Base-by-base conservation (phyloP, 495 filamentous ascomycete species). In the Xylaria flabelliformis region DNA sequence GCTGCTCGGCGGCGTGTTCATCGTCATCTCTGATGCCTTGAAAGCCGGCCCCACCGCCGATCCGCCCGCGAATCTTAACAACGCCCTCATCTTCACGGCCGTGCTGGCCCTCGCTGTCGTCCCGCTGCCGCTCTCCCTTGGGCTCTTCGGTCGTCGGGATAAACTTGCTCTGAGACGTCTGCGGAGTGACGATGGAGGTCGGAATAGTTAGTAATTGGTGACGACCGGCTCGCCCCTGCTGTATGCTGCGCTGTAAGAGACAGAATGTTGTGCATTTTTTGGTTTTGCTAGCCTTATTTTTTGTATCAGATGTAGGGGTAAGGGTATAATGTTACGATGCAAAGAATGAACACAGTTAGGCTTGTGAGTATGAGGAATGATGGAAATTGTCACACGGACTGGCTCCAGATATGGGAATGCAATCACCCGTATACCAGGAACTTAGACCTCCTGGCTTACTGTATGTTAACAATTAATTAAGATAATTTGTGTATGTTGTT, bases 21-120 rank as follows among this genome's bases (percentile, higher is more conserved):
- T 98, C 76, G 77, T 99, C 24, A 81, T 93, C 48, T 91, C 92
- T 81, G 92, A 93, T 76, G 93, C 91, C 55, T 82, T 98, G 75
- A 93, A 92, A 81, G 91, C 82, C 10, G 86, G 85, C 0, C 53
- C 34, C 6, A 79, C 75, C 12, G 90, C 83, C 5, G 74, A 80
- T 34, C 93, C 93, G n/a, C 85, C 88, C 26, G 78, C 75, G 13
- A 91, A 92, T 79, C 95, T 97, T 92, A 81, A 83, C 71, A 84
- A 85, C 59, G 90, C 93, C 26, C 82, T 97, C 74, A 86, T 97
- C 41, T 97, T 97, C 75, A 86, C 91, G 39, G 93, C 92, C 3
- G 91, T 94, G 0, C 48, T 97, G 8, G 87, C 89, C 0, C 80
- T 87, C 56, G 89, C 85, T 8, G 90, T 86, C 39, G 88, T 91